A percentile compares a stretch with the other conserved stretches of the same genome.
phyloP scores from a whole-genome alignment of 202 grass and related monocot species.

The Digitaria exilis region DNA sequence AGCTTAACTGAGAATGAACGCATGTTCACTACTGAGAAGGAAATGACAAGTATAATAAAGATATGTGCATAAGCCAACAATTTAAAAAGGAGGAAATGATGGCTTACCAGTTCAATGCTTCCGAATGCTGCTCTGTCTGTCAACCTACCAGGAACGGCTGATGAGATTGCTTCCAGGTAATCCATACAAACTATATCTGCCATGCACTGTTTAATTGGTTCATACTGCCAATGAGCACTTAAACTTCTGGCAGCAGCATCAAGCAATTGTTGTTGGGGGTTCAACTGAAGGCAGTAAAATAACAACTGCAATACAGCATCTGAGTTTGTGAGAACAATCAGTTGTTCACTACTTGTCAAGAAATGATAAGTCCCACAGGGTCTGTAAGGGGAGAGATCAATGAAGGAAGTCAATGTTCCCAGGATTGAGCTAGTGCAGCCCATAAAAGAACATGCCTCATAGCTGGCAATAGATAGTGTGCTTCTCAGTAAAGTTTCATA shows the following conservation, averaged over 20 bases:
- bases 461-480: conserved; percentile 74
- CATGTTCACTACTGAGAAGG: not conserved
- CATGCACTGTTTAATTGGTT: conserved; percentile 56
- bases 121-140: conserved; percentile 39
- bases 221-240: conserved; percentile 82
- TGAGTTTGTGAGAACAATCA: conserved; percentile 68
- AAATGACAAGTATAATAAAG: not conserved
- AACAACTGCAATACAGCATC: conserved; percentile 84
- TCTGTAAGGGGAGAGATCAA: conserved; percentile 87
- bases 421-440: conserved; percentile 86
- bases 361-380: conserved; percentile 80
- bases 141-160: conserved; percentile 42
- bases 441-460: conserved; percentile 89
- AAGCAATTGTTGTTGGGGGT: conserved; percentile 61
- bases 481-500: conserved; percentile 73
- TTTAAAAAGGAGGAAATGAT: not conserved
- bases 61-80: conserved; percentile 19
- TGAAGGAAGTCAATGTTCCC: conserved; percentile 74
- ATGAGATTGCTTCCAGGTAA: conserved; percentile 55
- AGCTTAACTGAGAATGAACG: not conserved
- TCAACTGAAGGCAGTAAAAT: conserved; percentile 83
- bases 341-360: conserved; percentile 47
- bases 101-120: conserved; percentile 77
- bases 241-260: conserved; percentile 74
- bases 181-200: conserved; percentile 58